Conservation (phyloP, 805 yeast genomes). For the Candida ipomoeae region DNA sequence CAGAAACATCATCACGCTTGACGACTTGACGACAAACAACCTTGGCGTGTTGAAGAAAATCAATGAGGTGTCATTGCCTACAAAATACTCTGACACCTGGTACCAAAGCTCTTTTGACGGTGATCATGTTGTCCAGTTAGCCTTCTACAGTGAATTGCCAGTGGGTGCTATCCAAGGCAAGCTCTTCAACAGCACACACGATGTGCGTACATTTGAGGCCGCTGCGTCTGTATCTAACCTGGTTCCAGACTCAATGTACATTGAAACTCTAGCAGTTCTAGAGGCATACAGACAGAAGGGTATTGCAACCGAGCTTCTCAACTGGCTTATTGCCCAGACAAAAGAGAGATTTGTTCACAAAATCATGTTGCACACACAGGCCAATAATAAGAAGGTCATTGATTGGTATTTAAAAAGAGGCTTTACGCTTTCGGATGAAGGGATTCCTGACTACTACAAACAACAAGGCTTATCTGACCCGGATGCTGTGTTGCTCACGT, state of each 20-base stretch:
- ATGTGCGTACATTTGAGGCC: slow-evolving; percentile 25
- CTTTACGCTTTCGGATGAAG: slow-evolving; percentile 34
- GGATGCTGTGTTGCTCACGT: slow-evolving; percentile 42
- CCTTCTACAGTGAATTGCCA: slow-evolving; percentile 70
- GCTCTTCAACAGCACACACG: slow-evolving; percentile 41
- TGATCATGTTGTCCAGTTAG: slow-evolving; percentile 54
- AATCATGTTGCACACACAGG: slow-evolving; percentile 52
- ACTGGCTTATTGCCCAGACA: slow-evolving; percentile 54
- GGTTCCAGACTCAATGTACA: slow-evolving; percentile 53
- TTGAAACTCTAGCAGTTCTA: slow-evolving; percentile 66
- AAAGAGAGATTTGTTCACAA: slow-evolving; percentile 50
- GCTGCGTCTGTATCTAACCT: slow-evolving; percentile 23
- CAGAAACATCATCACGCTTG: slow-evolving; percentile 48
- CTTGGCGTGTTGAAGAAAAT: slow-evolving; percentile 55
- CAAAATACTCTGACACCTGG: slow-evolving; percentile 48
- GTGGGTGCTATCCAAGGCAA: slow-evolving; percentile 72
- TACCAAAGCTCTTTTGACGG: slow-evolving; percentile 44
- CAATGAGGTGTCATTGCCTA: slow-evolving; percentile 50
- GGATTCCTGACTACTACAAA: slow-evolving; percentile 46
- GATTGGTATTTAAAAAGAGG: slow-evolving; percentile 53
- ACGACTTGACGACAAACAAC: slow-evolving; percentile 58
- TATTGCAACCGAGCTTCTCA: slow-evolving; percentile 56
- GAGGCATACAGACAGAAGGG: slow-evolving; percentile 58
- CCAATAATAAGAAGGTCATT: slow-evolving; percentile 36
- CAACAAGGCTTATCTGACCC: slow-evolving; percentile 43